These are phyloP conservation scores for Phytopythium oedochilum DNA, from an alignment of 352 stramenopile genomes.

Conservation along the genomic window DNA sequence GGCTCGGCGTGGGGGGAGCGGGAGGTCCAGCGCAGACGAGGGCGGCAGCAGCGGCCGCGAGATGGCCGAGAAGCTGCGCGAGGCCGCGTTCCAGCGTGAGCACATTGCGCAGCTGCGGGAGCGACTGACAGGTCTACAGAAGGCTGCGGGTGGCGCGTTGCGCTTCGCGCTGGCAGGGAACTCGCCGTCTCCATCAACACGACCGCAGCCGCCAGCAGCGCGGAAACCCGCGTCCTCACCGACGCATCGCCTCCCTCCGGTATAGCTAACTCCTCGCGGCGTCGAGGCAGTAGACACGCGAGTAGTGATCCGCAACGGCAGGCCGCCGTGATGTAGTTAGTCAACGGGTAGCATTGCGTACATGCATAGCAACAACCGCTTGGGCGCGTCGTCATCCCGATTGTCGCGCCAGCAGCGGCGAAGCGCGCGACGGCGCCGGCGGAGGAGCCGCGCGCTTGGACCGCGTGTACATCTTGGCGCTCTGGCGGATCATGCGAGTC, in stretches of 20 bases:
- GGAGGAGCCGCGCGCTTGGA: conserved; percentile 38
- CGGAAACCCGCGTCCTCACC: conserved; percentile 25
- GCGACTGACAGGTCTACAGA: conserved; percentile 55
- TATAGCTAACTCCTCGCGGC: too few relatives aligned
- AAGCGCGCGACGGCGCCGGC: not conserved
- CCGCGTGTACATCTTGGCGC: conserved; percentile 77
- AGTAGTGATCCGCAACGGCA: too few relatives aligned
- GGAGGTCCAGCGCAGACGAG: conserved; percentile 16
- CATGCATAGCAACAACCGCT: too few relatives aligned
- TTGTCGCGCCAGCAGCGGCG: not conserved
- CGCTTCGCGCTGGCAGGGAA: conserved; percentile 42
- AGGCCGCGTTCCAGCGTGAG: conserved; percentile 62
- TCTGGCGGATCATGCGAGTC: conserved; percentile 77
- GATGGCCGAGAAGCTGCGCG: conserved; percentile 45
- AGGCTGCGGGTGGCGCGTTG: conserved; percentile 48
- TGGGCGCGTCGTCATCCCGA: not conserved
- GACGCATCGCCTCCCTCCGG: conserved; percentile 59
- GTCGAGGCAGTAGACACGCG: too few relatives aligned
- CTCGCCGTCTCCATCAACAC: conserved; percentile 11
- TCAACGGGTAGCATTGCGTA: too few relatives aligned
- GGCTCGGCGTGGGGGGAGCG: conserved; percentile 29
- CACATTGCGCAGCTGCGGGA: conserved; percentile 75
- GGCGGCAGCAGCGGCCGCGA: conserved; percentile 13
- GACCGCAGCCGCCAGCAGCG: conserved; percentile 15
- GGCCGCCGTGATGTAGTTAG: not conserved